Evolutionary conservation across 768 basidiomycete genomes (phyloP).

Genomic region (Serendipita vermifera): DNA sequence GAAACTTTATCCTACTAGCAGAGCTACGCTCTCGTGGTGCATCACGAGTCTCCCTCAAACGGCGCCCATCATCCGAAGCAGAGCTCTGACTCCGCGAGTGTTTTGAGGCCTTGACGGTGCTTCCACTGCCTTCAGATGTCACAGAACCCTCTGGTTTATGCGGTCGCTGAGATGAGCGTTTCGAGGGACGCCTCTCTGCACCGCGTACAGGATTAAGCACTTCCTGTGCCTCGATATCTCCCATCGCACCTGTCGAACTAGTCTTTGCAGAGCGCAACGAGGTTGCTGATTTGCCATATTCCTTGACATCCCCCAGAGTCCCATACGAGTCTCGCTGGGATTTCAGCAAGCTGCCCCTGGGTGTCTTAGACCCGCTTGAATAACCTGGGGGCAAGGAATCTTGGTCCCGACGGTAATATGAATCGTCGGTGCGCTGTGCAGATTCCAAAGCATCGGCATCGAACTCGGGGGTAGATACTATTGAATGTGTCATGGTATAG

Average conservation of each 20-base stretch:
- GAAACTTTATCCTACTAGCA: no score
- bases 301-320: not conserved
- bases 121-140: not conserved
- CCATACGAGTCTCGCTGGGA: not conserved
- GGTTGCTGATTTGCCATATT: not conserved
- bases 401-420: not conserved
- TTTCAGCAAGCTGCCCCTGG: not conserved
- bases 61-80: not conserved
- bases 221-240: not conserved
- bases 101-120: not conserved
- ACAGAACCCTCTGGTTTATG: conserved; percentile 5
- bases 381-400: conserved; percentile 3
- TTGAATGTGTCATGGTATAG: conserved; percentile 5
- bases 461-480: not conserved
- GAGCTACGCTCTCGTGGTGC: no score
- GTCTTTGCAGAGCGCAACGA: not conserved
- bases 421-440: not conserved
- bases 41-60: no score
- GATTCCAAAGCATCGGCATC: conserved; percentile 3
- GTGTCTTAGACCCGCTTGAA: conserved; percentile 2
- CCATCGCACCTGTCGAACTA: conserved; percentile 1
- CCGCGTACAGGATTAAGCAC: not conserved
- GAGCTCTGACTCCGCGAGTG: not conserved
- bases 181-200: conserved; percentile 1
- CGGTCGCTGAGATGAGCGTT: not conserved